These are phyloP conservation scores for Penicillium chermesinum DNA, from an alignment of 495 filamentous ascomycete genomes.

Conservation along the genomic window DNA sequence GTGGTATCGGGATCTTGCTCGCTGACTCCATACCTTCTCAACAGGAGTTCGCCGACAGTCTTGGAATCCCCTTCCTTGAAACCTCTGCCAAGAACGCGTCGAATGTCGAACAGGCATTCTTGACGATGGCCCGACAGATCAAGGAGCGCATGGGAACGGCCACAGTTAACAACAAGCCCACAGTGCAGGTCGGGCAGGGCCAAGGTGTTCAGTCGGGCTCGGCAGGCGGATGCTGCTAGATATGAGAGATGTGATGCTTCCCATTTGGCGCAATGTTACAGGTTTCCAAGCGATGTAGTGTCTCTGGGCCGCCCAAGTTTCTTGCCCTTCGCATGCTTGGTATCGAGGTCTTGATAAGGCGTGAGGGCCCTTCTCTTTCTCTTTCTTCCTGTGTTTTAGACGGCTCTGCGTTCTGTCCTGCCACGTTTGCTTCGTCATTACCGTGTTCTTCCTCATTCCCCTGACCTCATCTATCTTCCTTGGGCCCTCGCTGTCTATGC, in stretches of 20 bases:
- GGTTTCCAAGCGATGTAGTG: constrained; percentile 17
- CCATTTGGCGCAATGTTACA: constrained; percentile 30
- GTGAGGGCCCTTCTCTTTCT: constrained; percentile 18
- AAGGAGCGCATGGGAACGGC: constrained; percentile 99
- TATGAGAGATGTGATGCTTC: constrained; percentile 25
- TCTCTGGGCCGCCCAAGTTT: constrained; percentile 15
- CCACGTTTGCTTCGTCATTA: constrained; percentile 26
- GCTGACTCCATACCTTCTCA: no score
- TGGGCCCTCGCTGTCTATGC: constrained; percentile 26
- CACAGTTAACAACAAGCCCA: constrained; percentile 96
- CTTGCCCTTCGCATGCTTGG: constrained; percentile 15
- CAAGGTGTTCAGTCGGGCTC: constrained; percentile 91
- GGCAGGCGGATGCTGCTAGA: constrained; percentile 91
- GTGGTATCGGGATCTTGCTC: no score
- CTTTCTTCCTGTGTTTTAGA: constrained; percentile 35
- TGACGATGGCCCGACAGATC: constrained; percentile 99
- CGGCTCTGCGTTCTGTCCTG: constrained; percentile 30
- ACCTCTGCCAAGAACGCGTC: constrained; percentile 99
- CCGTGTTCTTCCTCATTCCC: constrained; percentile 22
- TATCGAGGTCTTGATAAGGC: constrained; percentile 10
- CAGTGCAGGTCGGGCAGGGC: constrained; percentile 88
- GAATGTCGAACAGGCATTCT: constrained; percentile 98
- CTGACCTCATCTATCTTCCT: constrained; percentile 13
- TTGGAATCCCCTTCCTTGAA: constrained; percentile 98
- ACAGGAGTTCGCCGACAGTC: constrained; percentile 97